Conservation (phyloP, 148 eudicot genomes). For the Diospyros lotus region DNA sequence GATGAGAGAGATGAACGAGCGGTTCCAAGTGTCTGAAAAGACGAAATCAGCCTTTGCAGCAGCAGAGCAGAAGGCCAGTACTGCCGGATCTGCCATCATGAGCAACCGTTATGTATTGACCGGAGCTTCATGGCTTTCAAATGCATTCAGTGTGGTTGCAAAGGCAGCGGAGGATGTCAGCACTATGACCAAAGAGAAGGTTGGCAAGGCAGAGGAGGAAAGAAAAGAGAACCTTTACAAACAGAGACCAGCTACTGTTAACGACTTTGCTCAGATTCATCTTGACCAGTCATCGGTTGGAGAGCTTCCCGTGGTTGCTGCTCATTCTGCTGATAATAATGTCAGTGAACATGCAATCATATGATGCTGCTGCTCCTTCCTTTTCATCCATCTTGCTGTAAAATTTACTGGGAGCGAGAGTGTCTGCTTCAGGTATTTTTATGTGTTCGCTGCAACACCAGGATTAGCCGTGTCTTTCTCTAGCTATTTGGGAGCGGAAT, state of each 20-base stretch:
- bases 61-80: constrained; percentile 48
- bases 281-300: constrained; percentile 11
- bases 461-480: too few species aligned
- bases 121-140: constrained; percentile 42
- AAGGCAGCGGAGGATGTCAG: constrained; percentile 46
- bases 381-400: not conserved
- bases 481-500: too few species aligned
- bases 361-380: not conserved
- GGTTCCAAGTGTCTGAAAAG: constrained; percentile 41
- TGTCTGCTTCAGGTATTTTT: too few species aligned
- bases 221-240: constrained; percentile 22
- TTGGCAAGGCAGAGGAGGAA: constrained; percentile 43
- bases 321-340: not conserved
- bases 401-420: too few species aligned
- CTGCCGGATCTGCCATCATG: constrained; percentile 45
- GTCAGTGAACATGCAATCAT: not conserved
- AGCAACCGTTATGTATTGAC: constrained; percentile 26
- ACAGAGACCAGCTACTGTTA: constrained; percentile 14
- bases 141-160: constrained; percentile 28
- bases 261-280: constrained; percentile 13
- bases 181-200: constrained; percentile 44
- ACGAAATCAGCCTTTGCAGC: constrained; percentile 42
- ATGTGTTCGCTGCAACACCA: too few species aligned
- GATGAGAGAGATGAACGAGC: constrained; percentile 39
- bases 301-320: not conserved